phyloP scores from a whole-genome alignment of 352 stramenopile species.

The Globisporangium acanthophoron region DNA sequence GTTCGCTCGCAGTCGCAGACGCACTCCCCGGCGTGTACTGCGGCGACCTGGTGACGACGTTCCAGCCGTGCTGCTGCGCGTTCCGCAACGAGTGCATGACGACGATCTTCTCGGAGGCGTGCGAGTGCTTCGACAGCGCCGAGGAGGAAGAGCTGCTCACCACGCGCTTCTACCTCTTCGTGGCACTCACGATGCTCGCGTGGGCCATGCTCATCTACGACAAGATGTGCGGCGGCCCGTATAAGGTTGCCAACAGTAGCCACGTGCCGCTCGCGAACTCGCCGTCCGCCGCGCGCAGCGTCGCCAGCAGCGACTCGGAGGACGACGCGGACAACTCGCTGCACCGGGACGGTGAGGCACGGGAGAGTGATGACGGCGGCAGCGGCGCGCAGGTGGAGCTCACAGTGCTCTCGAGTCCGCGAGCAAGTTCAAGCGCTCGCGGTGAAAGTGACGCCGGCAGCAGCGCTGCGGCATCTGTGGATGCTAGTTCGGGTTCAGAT shows the following conservation, averaged over 20 bases:
- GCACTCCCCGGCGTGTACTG: slow-evolving; percentile 53
- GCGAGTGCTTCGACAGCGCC: slow-evolving; percentile 59
- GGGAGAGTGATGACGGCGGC: background rate
- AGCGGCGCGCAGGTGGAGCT: slow-evolving; percentile 11
- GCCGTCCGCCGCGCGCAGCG: slow-evolving; percentile 30
- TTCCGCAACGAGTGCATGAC: slow-evolving; percentile 76
- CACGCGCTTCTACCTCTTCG: slow-evolving; percentile 68
- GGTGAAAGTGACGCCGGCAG: background rate
- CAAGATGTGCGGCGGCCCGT: slow-evolving; percentile 65
- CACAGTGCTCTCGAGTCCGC: slow-evolving; percentile 7
- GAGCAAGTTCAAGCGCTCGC: background rate
- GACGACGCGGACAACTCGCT: slow-evolving; percentile 16
- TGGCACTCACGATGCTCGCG: slow-evolving; percentile 48
- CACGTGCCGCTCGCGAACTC: slow-evolving; percentile 56
- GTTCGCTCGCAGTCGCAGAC: slow-evolving; percentile 55
- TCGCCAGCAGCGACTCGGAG: slow-evolving; percentile 28
- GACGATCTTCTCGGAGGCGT: slow-evolving; percentile 64
- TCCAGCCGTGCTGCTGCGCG: slow-evolving; percentile 67
- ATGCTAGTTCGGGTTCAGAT: background rate
- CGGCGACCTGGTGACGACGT: slow-evolving; percentile 53
- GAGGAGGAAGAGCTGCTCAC: slow-evolving; percentile 58
- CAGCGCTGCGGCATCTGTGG: background rate
- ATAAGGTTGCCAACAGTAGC: slow-evolving; percentile 80
- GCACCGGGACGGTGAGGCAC: background rate
- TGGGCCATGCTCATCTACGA: slow-evolving; percentile 65